Conservation (phyloP, 2,329 filamentous ascomycete genomes). For the Hymenoscyphus infarciens region DNA sequence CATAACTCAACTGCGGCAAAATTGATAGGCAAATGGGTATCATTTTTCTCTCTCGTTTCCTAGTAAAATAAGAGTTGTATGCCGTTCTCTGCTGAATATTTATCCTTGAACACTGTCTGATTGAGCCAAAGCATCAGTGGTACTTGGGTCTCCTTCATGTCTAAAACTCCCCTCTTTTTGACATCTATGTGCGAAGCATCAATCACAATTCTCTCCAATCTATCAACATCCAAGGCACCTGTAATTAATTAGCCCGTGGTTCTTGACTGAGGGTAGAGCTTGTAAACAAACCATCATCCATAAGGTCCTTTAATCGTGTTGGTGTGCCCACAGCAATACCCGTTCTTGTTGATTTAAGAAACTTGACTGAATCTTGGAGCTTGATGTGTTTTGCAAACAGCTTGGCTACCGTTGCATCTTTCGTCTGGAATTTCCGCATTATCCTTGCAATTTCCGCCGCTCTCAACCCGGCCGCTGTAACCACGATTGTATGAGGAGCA, state of each 20-base stretch:
- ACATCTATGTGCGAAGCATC: conserved; percentile 91
- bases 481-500: conserved; percentile 79
- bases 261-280: neutral
- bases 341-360: conserved; percentile 66
- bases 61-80: conserved; percentile 65
- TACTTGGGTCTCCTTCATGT: conserved; percentile 90
- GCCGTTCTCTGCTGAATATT: conserved; percentile 56
- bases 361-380: conserved; percentile 76
- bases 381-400: conserved; percentile 99
- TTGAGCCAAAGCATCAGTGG: conserved; percentile 74
- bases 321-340: conserved; percentile 91
- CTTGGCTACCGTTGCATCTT: conserved; percentile 77
- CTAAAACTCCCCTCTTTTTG: conserved; percentile 90
- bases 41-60: conserved; percentile 2
- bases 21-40: neutral
- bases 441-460: conserved; percentile 81
- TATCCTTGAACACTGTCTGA: conserved; percentile 65
- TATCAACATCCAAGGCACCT: conserved; percentile 67
- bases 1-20: neutral
- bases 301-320: conserved; percentile 72
- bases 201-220: conserved; percentile 75
- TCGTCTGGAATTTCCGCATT: conserved; percentile 69
- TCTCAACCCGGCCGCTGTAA: conserved; percentile 79
- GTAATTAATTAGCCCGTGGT: conserved; percentile 22
- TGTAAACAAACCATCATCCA: conserved; percentile 66